Evolutionary conservation across 768 basidiomycete species (phyloP).

Genomic region (Candolleomyces aberdarensis): DNA sequence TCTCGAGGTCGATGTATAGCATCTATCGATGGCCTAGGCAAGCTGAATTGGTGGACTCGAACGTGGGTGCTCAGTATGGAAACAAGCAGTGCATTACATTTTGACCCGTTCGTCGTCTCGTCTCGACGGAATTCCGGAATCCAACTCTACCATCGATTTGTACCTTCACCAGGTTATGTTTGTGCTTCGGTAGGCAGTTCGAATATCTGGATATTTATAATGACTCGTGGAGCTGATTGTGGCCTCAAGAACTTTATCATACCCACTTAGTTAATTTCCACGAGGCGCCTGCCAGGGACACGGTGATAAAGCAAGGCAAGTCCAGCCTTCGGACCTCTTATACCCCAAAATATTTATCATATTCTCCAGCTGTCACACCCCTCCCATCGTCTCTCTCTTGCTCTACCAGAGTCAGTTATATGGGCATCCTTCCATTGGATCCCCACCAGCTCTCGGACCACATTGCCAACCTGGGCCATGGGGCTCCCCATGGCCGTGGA

Average conservation of each 20-base stretch:
- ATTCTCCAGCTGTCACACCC: neutral
- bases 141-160: neutral
- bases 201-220: neutral
- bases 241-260: neutral
- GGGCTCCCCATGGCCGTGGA: no score
- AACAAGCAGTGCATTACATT: no score
- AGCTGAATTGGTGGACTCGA: no score
- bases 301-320: constrained; percentile 6
- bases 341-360: constrained; percentile 1
- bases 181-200: neutral
- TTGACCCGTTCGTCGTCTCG: no score
- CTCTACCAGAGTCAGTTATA: neutral
- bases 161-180: neutral
- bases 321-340: constrained; percentile 3
- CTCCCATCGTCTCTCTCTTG: neutral
- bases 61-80: no score
- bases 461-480: neutral
- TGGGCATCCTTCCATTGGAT: neutral
- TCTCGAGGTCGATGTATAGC: no score
- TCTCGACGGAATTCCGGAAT: neutral
- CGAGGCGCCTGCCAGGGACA: constrained; percentile 4
- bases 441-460: neutral
- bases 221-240: neutral
- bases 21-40: no score
- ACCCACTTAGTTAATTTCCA: neutral